Conservation (phyloP, 192 early-diverging fungal genomes). For the Coemansia sp. region DNA sequence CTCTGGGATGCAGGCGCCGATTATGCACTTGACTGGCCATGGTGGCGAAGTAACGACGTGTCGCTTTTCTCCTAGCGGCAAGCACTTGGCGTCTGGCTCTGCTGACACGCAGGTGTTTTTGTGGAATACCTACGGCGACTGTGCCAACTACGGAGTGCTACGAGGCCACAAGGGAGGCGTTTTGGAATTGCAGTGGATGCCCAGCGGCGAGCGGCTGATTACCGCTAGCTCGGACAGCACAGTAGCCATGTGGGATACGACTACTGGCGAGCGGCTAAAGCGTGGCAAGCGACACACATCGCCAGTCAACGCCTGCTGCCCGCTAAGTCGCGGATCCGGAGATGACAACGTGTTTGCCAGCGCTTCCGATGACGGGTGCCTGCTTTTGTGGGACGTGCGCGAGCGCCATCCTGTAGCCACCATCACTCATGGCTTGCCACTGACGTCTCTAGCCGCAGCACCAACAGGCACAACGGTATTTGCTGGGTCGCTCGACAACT, state of each 20-base stretch:
- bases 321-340: slow-evolving; percentile 59
- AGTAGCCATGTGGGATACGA: slow-evolving; percentile 78
- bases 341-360: slow-evolving; percentile 73
- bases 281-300: slow-evolving; percentile 75
- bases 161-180: slow-evolving; percentile 84
- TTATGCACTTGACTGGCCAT: slow-evolving; percentile 85
- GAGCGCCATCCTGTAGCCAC: slow-evolving; percentile 60
- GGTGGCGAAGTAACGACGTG: slow-evolving; percentile 77
- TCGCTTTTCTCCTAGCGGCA: slow-evolving; percentile 82
- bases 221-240: slow-evolving; percentile 83
- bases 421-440: slow-evolving; percentile 61
- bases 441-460: slow-evolving; percentile 77
- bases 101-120: slow-evolving; percentile 83
- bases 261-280: slow-evolving; percentile 78
- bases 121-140: slow-evolving; percentile 93
- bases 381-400: slow-evolving; percentile 75
- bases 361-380: slow-evolving; percentile 80
- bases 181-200: slow-evolving; percentile 88
- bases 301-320: slow-evolving; percentile 79
- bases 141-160: slow-evolving; percentile 81
- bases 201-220: slow-evolving; percentile 73
- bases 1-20: slow-evolving; percentile 76
- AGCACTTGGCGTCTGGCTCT: slow-evolving; percentile 78
- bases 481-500: slow-evolving; percentile 87
- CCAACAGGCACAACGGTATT: slow-evolving; percentile 77